Base-by-base conservation (phyloP, 2,329 filamentous ascomycete species). In the Botrytis hyacinthi region DNA sequence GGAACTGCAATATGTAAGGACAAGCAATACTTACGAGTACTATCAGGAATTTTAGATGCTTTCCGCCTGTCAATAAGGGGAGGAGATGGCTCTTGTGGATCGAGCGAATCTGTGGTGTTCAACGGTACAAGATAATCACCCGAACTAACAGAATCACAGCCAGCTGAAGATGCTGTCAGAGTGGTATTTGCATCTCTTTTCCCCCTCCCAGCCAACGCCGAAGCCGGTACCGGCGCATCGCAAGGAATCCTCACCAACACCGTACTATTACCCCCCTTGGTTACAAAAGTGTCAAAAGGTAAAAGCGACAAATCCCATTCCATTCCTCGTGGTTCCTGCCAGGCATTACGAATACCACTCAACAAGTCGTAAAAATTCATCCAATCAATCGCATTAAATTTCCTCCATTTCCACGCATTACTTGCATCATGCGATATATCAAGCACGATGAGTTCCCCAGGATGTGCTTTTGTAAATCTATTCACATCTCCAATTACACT, bases 401-500 rank as follows among this genome's bases (percentile, higher is more conserved):
- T 20, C 29, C 4, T 70, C 29, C 57, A 70, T 37, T 20, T 26
- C 2, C 51, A 35, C 14, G 10, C 35, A 32, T n/a, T 32, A 48
- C 75, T 63, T 51, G 74, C 63, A 70, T 79, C 77, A 57, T 78
- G 77, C 18, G 63, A 73, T 10, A 79, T 59, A 54, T 79, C 77
- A 10, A 79, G 67, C 35, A 78, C 71, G 48, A 78, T 77, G 9
- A 79, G 74, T 70, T 79, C 78, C 0, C 78, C 76, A 0, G 77
- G 77, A 62, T 76, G 20, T 29, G 75, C 72, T 14, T 54, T 20
- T 18, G 71, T 78, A 73, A 79, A 79, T 37, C 26, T 42, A 57
- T 79, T 79, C 29, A 78, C 73, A 35, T 79, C 76, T 3, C 51
- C 59, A 8, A 78, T 63, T 20, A 79, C 77, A 44, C 76, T 60